These are phyloP conservation scores for Ascocoryne sarcoides DNA, from an alignment of 2,329 filamentous ascomycete genomes.

Conservation along the genomic window DNA sequence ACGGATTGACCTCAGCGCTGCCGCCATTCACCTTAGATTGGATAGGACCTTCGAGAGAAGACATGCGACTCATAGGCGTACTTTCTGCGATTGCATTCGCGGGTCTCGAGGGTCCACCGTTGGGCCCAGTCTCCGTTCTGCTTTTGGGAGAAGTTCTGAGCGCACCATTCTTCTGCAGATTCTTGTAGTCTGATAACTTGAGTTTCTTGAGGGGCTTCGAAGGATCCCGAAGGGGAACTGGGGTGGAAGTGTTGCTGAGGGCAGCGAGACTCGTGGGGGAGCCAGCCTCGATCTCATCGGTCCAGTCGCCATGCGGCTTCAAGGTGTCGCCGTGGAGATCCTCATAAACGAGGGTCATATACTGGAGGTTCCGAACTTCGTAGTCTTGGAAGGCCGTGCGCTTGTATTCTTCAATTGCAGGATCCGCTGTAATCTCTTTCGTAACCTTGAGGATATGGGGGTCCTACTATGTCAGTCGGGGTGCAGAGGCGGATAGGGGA, in stretches of 20 bases:
- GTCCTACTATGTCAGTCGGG: slow-evolving; percentile 16
- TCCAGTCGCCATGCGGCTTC: slow-evolving; percentile 21
- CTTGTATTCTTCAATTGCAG: slow-evolving; percentile 21
- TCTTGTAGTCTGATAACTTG: slow-evolving; percentile 27
- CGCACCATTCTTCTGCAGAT: slow-evolving; percentile 21
- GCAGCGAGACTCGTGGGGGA: slow-evolving; percentile 18
- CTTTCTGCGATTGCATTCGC: slow-evolving; percentile 12
- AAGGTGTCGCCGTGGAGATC: slow-evolving; percentile 13
- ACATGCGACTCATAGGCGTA: slow-evolving; percentile 18
- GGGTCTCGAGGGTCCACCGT: slow-evolving; percentile 13
- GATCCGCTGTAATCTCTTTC: slow-evolving; percentile 16
- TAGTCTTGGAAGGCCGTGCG: slow-evolving; percentile 23
- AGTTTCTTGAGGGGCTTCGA: slow-evolving; percentile 25
- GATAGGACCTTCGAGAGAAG: slow-evolving; percentile 17
- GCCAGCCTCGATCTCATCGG: slow-evolving; percentile 18
- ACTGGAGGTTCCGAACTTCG: slow-evolving; percentile 25
- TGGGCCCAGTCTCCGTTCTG: slow-evolving; percentile 6
- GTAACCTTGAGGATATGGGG: slow-evolving; percentile 24
- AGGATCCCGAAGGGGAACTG: slow-evolving; percentile 17
- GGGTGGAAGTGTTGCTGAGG: slow-evolving; percentile 24
- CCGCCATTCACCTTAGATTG: slow-evolving; percentile 20
- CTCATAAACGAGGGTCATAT: slow-evolving; percentile 25
- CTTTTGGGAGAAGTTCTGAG: slow-evolving; percentile 19
- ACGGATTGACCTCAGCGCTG: not conserved
- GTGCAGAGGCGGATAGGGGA: slow-evolving; percentile 1